Base-by-base conservation (phyloP, 139 green algal species). In the Auxenochlorella pyrenoidosa region DNA sequence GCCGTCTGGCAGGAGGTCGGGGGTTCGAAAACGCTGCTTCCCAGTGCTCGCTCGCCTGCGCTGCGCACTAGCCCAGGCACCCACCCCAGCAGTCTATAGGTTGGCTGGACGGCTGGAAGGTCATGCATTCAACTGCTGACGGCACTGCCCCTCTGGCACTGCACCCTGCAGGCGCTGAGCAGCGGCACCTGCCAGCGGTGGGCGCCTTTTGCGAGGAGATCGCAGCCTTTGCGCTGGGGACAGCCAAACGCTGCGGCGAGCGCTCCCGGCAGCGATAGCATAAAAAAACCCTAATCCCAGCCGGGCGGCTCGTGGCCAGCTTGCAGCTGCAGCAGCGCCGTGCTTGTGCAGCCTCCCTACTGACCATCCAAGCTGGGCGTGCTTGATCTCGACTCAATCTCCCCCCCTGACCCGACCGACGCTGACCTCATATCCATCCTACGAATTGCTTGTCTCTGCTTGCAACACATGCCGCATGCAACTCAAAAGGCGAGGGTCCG, bases 121-220 rank as follows among this genome's bases (percentile, higher is more conserved):
- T n/a, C n/a, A n/a, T n/a, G n/a, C n/a, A n/a, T n/a, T n/a, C n/a
- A n/a, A n/a, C n/a, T n/a, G n/a, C 59, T 18, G 8, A 68, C 3
- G 16, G 4, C 22, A 68, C 34, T 30, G 8, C 28, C 32, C 18
- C 5, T 40, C 19, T 16, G 66, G 19, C 24, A 5, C 43, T 26
- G 43, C 43, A 2, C 0, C 36, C 22, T 75, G 44, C 79, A 84
- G 44, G 58, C 34, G 40, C 58, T 1, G 44, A 65, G 32, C 79
- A 63, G 15, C 58, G 65, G 34, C 59, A 76, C 63, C 63, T 75
- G 40, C 63, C 63, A 0, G 60, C 63, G 10, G 80, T 76, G 80
- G 59, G 38, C 8, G 80, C 59, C 3, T 85, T 85, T 32, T 85
- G 80, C 41, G 80, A 85, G 1, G 80, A 85, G 30, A 41, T 85